Conservation (phyloP, 78 protist species). For the Pelomyxa schiedti region DNA sequence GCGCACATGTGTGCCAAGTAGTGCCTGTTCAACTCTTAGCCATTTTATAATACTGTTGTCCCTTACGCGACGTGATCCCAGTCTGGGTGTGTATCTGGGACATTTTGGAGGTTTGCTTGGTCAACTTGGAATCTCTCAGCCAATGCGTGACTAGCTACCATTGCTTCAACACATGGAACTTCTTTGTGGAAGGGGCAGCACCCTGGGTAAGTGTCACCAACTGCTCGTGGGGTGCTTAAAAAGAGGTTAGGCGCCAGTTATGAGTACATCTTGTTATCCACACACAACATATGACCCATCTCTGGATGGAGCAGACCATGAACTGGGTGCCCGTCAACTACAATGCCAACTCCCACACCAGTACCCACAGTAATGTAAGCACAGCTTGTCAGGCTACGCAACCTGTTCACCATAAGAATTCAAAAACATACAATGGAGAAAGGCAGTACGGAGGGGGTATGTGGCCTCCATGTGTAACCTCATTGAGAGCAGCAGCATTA, state of each 20-base stretch:
- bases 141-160: slow-evolving; percentile 47
- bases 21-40: too few species aligned
- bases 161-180: slow-evolving; percentile 62
- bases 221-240: background rate
- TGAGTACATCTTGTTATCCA: background rate
- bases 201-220: slow-evolving; percentile 9
- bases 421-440: too few species aligned
- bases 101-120: slow-evolving; percentile 1
- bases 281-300: slow-evolving; percentile 68
- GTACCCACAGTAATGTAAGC: slow-evolving; percentile 82
- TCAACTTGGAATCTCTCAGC: slow-evolving; percentile 34
- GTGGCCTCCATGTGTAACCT: slow-evolving; percentile 28
- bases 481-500: slow-evolving; percentile 74
- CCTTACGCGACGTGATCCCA: slow-evolving; percentile 48
- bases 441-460: slow-evolving; percentile 6
- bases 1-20: slow-evolving; percentile 62
- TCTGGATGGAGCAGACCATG: slow-evolving; percentile 72
- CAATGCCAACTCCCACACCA: slow-evolving; percentile 81
- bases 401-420: too few species aligned
- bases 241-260: background rate
- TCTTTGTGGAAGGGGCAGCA: slow-evolving; percentile 55
- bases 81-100: slow-evolving; percentile 47
- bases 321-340: slow-evolving; percentile 20
- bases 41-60: too few species aligned
- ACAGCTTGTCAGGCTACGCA: slow-evolving; percentile 6